A percentile compares a stretch with the other conserved stretches of the same genome.
These are phyloP conservation scores for Berberis thunbergii DNA, from an alignment of 164 flowering plant genomes.

Conservation along the genomic window DNA sequence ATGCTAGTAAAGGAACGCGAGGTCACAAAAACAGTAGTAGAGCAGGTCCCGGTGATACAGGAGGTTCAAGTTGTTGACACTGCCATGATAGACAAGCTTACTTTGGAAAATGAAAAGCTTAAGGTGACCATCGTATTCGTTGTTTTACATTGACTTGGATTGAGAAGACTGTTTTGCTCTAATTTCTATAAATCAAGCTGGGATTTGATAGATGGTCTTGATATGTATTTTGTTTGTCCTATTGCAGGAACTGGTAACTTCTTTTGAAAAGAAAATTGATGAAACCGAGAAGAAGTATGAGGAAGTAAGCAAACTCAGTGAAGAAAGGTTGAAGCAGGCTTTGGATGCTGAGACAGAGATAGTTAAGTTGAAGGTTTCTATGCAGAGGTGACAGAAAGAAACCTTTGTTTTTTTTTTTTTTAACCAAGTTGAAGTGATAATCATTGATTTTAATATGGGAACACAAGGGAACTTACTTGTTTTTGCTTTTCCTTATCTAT, in stretches of 20 bases:
- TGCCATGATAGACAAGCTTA: conserved; percentile 48
- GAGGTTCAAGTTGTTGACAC: conserved; percentile 71
- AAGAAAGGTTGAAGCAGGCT: conserved; percentile 86
- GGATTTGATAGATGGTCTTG: not conserved
- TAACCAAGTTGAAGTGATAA: not conserved
- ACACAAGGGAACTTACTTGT: not conserved
- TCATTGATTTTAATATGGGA: too few species aligned
- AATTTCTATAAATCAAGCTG: not conserved
- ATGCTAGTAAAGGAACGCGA: conserved; percentile 65
- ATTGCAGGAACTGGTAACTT: conserved; percentile 41
- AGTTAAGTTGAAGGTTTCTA: conserved; percentile 60
- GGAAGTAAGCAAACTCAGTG: conserved; percentile 74
- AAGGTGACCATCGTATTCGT: conserved; percentile 33
- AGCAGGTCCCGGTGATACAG: conserved; percentile 45
- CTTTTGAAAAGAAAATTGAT: conserved; percentile 77
- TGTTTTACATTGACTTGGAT: not conserved
- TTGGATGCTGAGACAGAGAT: conserved; percentile 82
- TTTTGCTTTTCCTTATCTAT: not conserved
- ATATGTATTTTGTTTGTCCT: not conserved
- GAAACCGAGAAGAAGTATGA: conserved; percentile 82
- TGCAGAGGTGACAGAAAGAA: conserved; percentile 53
- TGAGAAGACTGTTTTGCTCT: not conserved
- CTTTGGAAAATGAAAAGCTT: conserved; percentile 66
- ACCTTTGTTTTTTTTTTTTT: not conserved
- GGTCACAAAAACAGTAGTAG: conserved; percentile 38